Base-by-base conservation (phyloP, 345 rosid species). In the Populus deltoides region DNA sequence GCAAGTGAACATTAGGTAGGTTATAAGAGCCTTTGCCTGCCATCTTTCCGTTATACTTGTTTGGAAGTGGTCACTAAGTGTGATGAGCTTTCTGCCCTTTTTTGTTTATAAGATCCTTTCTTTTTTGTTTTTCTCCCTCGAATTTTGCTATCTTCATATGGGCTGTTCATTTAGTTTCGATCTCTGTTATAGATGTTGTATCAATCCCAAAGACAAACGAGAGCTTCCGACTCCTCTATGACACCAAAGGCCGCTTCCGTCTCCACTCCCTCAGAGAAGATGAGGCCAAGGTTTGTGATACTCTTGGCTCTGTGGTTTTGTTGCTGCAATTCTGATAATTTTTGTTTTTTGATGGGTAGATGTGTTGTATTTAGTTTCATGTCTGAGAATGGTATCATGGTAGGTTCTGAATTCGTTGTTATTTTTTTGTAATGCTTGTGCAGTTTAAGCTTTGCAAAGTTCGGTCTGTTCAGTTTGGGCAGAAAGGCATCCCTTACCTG, bases 381-480 rank as follows among this genome's bases (percentile, higher is more conserved):
- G 9, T 3, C 7, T 13, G 33, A 66, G 16, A 13, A 12, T 31
- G 39, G 38, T 66, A 6, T 16, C 39, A 13, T 29, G 31, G 35
- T 18, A 2, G 7, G 31, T 16, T 25, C 7, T 66, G 17, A 29
- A 13, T 31, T 29, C 5, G 4, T 5, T 4, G 36, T 33, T 33
- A 0, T 33, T 0, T 31, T 13, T 18, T 33, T 33, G 31, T 24
- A 10, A 69, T 69, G 72, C 29, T 15, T 3, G 7, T 70, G 62
- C 80, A 89, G 90, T 85, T 83, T 59, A 87, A 87, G 85, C 84
- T 89, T 22, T 89, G 90, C 89, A 89, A 88, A 74, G 97, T 90
- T 59, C 82, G 89, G 73, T 81, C 92, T 12, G 83, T 92, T 67
- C 93, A 82, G 83, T 86, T 89, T 67, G 97, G 97, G 4, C 89